Evolutionary conservation across 805 yeast species (phyloP), one percentile per base, ranked within the genome.

Genomic region (Wickerhamiella brachini): DNA sequence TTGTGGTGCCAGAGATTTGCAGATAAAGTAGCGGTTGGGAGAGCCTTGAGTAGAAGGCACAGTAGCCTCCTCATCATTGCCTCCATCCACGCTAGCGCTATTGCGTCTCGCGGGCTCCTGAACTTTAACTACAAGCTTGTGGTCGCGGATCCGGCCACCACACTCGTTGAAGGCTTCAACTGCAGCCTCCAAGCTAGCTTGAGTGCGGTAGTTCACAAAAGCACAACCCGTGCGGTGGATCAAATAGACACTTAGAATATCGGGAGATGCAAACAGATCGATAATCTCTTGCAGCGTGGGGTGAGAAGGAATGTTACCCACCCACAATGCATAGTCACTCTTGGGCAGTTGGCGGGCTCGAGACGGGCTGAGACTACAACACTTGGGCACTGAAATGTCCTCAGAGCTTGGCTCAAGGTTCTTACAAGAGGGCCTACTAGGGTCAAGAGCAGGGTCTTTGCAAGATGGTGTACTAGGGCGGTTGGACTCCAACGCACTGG

Each of bases 271-370:
- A 52, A 70, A 70, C 44, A 69, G 56, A 42, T 53, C 56, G 41
- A 70, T 59, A 39, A 71, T 57, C 53, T 68, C 70, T 13, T 55
- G 52, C 23, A 71, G 61, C 8, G 65, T 59, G n/a, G 71, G 61
- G 37, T 55, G 57, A 10, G 61, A 57, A 12, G 73, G 70, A 12
- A 70, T 55, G 50, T 70, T 70, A 6, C 73, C 73, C 9, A 68
- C 82, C 65, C 80, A 78, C 49, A 71, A 73, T 1, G 75, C 71
- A 49, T 58, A 65, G 13, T 67, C 69, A 10, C 67, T 56, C 39
- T 61, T 67, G 6, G 65, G 66, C 2, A 70, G 69, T 22, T 56
- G 59, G 38, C 46, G 49, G 15, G 37, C 44, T 17, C 50, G 39
- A 18, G 44, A 44, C 23, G 45, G 24, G 13, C 38, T 34, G n/a